phyloP scores from a whole-genome alignment of 331 rosid species.

The Acacia pycnantha region DNA sequence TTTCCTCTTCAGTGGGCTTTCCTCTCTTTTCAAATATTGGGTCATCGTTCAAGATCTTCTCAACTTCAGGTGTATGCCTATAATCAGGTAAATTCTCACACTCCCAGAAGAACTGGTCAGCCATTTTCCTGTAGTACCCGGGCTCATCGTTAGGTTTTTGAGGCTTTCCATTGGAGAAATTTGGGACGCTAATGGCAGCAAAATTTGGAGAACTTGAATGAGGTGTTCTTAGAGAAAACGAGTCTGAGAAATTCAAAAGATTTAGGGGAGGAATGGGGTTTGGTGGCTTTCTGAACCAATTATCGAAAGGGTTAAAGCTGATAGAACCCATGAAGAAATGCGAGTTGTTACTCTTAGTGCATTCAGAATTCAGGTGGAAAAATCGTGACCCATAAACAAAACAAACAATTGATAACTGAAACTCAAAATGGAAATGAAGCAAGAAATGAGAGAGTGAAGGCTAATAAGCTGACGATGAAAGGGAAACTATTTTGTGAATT shows the following conservation, averaged over 20 bases:
- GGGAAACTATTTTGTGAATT: background rate
- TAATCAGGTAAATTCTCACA: constrained; percentile 58
- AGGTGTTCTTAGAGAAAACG: constrained; percentile 20
- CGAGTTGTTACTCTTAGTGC: background rate
- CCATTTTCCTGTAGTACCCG: constrained; percentile 51
- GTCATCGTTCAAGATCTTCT: constrained; percentile 51
- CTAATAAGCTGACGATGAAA: background rate
- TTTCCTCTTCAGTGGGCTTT: constrained; percentile 63
- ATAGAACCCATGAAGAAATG: constrained; percentile 60
- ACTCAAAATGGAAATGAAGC: background rate
- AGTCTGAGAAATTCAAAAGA: constrained; percentile 36
- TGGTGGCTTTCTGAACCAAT: constrained; percentile 72
- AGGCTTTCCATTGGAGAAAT: constrained; percentile 39
- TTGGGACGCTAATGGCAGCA: constrained; percentile 57
- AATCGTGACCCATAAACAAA: background rate
- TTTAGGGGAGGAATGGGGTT: constrained; percentile 53
- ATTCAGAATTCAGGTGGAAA: background rate
- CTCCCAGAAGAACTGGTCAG: constrained; percentile 69
- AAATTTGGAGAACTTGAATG: constrained; percentile 39
- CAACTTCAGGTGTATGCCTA: constrained; percentile 74
- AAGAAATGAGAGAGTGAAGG: background rate
- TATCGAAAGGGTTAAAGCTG: constrained; percentile 71
- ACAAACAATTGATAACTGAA: background rate
- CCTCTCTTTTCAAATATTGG: constrained; percentile 52
- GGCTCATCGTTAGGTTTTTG: constrained; percentile 44